Evolutionary conservation across 202 grass and related monocot genomes (phyloP).

Genomic region (Dendrocalamus latiflorus): DNA sequence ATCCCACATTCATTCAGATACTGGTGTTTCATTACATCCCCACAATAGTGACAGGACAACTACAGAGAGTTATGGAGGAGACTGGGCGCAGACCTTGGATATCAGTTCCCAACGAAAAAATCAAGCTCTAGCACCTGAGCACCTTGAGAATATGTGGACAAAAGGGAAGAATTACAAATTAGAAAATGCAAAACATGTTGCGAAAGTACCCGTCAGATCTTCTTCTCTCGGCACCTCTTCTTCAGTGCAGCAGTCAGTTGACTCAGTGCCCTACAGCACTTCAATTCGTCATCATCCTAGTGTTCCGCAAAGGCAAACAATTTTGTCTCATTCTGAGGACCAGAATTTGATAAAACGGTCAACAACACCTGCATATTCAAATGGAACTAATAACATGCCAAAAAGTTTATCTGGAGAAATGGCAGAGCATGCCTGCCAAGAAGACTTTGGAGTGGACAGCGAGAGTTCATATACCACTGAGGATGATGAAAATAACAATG

Average conservation of each 20-base stretch:
- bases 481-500: constrained; percentile 63
- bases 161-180: constrained; percentile 91
- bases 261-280: constrained; percentile 5
- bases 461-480: constrained; percentile 61
- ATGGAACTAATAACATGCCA: constrained; percentile 27
- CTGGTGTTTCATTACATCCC: constrained; percentile 26
- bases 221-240: constrained; percentile 25
- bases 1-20: constrained; percentile 2
- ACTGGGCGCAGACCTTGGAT: constrained; percentile 50
- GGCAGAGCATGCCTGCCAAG: constrained; percentile 29
- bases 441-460: constrained; percentile 49
- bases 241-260: constrained; percentile 25
- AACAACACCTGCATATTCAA: constrained; percentile 33
- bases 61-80: constrained; percentile 30
- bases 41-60: constrained; percentile 33
- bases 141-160: constrained; percentile 95
- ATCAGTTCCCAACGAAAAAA: constrained; percentile 43
- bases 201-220: constrained; percentile 28
- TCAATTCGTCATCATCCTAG: constrained; percentile 10
- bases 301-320: constrained; percentile 24
- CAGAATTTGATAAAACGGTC: constrained; percentile 32
- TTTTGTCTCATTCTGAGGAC: constrained; percentile 4
- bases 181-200: constrained; percentile 42
- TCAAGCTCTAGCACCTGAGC: constrained; percentile 74
- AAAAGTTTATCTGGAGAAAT: constrained; percentile 42